phyloP scores from a whole-genome alignment of 352 stramenopile species.

The Phytophthora vignae region DNA sequence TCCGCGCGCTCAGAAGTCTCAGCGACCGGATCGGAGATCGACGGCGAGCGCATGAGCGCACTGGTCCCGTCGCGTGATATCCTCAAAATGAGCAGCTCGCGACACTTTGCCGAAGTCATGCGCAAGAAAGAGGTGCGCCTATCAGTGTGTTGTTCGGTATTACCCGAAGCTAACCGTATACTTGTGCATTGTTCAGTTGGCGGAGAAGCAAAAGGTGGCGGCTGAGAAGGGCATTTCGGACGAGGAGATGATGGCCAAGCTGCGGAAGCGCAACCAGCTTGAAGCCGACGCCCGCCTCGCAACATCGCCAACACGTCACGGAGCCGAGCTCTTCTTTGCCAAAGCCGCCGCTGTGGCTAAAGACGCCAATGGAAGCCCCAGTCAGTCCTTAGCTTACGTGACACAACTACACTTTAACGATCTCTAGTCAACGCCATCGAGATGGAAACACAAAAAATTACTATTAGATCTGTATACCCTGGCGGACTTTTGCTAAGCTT shows the following conservation, averaged over 20 bases:
- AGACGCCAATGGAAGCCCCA: conserved; percentile 31
- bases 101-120: conserved; percentile 81
- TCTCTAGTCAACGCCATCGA: conserved; percentile 41
- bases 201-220: conserved; percentile 78
- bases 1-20: conserved; percentile 67
- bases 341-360: conserved; percentile 39
- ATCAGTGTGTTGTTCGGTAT: background rate
- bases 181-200: conserved; percentile 44
- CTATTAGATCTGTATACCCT: conserved; percentile 47
- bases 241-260: conserved; percentile 83
- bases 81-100: conserved; percentile 89
- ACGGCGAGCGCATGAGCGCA: conserved; percentile 54
- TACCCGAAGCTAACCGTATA: conserved; percentile 1
- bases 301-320: conserved; percentile 64
- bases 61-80: conserved; percentile 82
- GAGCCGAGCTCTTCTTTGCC: conserved; percentile 43
- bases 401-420: conserved; percentile 80
- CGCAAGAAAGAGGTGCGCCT: conserved; percentile 80
- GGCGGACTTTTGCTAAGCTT: conserved; percentile 18
- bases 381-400: conserved; percentile 72
- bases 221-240: conserved; percentile 85
- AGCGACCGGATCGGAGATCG: conserved; percentile 26
- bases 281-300: conserved; percentile 72
- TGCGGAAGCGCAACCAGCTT: conserved; percentile 77
- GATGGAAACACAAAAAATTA: conserved; percentile 45